Conservation (phyloP, 169 alveolate species). For the Plasmodium vivax region DNA sequence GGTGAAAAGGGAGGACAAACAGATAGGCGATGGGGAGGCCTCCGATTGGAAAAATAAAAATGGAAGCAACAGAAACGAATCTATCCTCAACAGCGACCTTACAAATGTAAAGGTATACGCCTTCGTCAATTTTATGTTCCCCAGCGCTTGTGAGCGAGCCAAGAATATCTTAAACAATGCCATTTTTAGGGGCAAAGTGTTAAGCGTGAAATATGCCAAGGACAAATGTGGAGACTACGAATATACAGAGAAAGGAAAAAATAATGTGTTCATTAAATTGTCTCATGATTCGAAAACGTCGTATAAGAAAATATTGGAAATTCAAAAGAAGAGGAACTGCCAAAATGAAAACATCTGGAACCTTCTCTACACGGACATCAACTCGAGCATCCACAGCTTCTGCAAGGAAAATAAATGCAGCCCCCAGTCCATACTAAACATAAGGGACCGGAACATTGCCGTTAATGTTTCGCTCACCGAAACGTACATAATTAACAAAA, state of each 20-base stretch:
- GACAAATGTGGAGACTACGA: slow-evolving; percentile 55
- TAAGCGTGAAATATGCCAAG: slow-evolving; percentile 78
- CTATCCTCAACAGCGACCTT: slow-evolving; percentile 7
- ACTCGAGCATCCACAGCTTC: slow-evolving; percentile 92
- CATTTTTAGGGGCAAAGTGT: slow-evolving; percentile 82
- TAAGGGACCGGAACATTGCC: slow-evolving; percentile 87
- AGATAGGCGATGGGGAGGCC: slow-evolving; percentile 15
- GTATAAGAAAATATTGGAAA: slow-evolving; percentile 86
- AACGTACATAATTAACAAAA: slow-evolving; percentile 92
- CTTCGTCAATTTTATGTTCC: slow-evolving; percentile 68
- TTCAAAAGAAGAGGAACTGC: slow-evolving; percentile 83
- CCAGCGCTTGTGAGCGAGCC: slow-evolving; percentile 66
- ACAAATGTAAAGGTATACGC: slow-evolving; percentile 68
- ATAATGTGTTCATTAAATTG: slow-evolving; percentile 77
- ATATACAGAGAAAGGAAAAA: slow-evolving; percentile 29
- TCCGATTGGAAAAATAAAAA: background rate
- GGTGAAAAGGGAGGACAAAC: slow-evolving; percentile 19
- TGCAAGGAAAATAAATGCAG: slow-evolving; percentile 86
- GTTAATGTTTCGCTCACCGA: slow-evolving; percentile 93
- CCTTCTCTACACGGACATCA: slow-evolving; percentile 93
- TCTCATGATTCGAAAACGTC: slow-evolving; percentile 84
- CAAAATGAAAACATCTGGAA: slow-evolving; percentile 95
- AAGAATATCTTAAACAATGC: slow-evolving; percentile 25
- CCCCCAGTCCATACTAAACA: slow-evolving; percentile 89
- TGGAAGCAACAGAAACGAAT: background rate